phyloP scores from a whole-genome alignment of 768 basidiomycete species.

The Megacollybia marginata region DNA sequence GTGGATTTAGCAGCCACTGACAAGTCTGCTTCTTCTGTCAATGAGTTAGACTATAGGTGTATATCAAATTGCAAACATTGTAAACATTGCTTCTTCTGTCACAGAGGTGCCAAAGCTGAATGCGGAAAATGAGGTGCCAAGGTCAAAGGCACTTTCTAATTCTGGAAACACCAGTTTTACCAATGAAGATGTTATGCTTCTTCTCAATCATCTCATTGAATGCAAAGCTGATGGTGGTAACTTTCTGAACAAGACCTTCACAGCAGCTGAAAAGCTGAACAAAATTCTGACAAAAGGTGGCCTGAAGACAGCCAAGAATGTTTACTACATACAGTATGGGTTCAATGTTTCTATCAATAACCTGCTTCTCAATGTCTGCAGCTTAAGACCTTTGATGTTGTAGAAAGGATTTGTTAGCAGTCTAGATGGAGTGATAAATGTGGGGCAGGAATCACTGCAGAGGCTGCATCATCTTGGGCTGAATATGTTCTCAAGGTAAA shows the following conservation, averaged over 20 bases:
- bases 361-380: not conserved
- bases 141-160: not conserved
- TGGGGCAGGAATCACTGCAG: not conserved
- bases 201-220: slow-evolving; percentile 13
- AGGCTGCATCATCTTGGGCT: not conserved
- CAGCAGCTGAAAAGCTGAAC: slow-evolving; percentile 2
- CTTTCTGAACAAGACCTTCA: slow-evolving; percentile 13
- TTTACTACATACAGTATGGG: slow-evolving; percentile 9
- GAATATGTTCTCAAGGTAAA: not conserved
- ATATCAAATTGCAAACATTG: too few species aligned
- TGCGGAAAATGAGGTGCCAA: not conserved
- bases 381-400: not conserved
- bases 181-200: slow-evolving; percentile 7
- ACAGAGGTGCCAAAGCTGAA: too few species aligned
- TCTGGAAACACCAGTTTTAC: slow-evolving; percentile 3
- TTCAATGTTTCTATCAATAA: not conserved
- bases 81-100: too few species aligned
- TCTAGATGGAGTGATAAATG: not conserved
- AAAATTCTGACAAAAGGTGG: slow-evolving; percentile 2
- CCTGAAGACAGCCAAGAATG: slow-evolving; percentile 7
- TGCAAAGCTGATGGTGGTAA: slow-evolving; percentile 15
- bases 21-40: too few species aligned
- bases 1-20: too few species aligned
- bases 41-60: too few species aligned
- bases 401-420: not conserved